Conservation (phyloP, 306 rosid genomes). For the Coriaria nepalensis region DNA sequence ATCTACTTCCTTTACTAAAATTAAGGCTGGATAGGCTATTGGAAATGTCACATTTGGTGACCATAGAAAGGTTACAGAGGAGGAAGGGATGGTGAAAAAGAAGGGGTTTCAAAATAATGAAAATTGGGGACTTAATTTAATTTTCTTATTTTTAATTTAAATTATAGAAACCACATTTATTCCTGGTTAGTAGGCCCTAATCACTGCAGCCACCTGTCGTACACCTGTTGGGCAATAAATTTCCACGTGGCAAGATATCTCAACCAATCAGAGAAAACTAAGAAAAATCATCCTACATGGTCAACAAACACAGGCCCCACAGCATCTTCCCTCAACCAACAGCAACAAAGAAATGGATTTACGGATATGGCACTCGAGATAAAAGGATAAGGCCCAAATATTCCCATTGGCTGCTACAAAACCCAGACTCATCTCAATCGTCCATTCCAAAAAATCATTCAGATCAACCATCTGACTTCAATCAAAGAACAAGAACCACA, state of each 20-base stretch:
- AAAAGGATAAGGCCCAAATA: conserved; percentile 59
- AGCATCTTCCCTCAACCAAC: conserved; percentile 42
- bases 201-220: conserved; percentile 29
- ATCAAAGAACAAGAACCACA: conserved; percentile 43
- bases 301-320: conserved; percentile 31
- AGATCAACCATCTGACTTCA: conserved; percentile 26
- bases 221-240: conserved; percentile 18
- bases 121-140: too few relatives aligned
- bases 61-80: too few relatives aligned
- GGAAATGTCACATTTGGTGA: too few relatives aligned
- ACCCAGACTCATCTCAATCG: conserved; percentile 21
- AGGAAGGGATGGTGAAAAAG: too few relatives aligned
- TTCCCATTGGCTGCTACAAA: conserved; percentile 24
- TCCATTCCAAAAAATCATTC: conserved; percentile 32
- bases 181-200: too few relatives aligned
- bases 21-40: too few relatives aligned
- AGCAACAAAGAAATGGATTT: conserved; percentile 31
- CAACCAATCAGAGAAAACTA: conserved; percentile 6
- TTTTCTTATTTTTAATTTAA: too few relatives aligned
- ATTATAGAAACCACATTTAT: too few relatives aligned
- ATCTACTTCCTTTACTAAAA: too few relatives aligned
- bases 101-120: too few relatives aligned
- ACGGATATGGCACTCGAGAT: conserved; percentile 41
- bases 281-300: conserved; percentile 15
- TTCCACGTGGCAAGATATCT: conserved; percentile 21